Evolutionary conservation across 2,329 filamentous ascomycete species (phyloP), one percentile per base, ranked within the genome.

Genomic region (Claviceps sp.): DNA sequence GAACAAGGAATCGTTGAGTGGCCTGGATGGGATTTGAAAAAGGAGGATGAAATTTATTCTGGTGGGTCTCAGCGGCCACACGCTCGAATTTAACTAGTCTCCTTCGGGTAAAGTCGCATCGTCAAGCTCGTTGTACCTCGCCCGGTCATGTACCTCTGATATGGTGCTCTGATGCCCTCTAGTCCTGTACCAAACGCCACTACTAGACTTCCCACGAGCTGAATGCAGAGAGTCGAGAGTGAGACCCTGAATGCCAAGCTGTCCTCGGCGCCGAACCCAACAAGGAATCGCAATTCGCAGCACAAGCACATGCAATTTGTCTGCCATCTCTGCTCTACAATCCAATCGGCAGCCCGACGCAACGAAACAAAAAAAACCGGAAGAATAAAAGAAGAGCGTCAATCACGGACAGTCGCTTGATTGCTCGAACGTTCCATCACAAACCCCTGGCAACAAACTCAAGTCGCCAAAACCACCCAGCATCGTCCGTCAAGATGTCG

Each of bases 401-500:
- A 34, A 34, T 34, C 29, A 34, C 29, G 29, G 29, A 34, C 29
- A 11, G 29, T 34, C 2, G 29, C 8, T 4, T 4, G 8, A 9
- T 34, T 4, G 9, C 29, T 34, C 29, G 9, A 34, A 42, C 45
- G n/a, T 13, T 6, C 5, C 4, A 14, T 20, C n/a, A 26, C 16
- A 2, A 38, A 14, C 38, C 8, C 36, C 42, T 8, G 16, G 11
- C n/a, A 13, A 23, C 29, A 4, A 11, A 34, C 3, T 34, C 29
- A 34, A 34, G 29, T 34, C 9, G 9, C 29, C 29, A 8, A 34
- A 50, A n/a, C 34, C 47, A 5, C 34, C 22, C 17, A 20, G 7
- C 2, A 20, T 42, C 37, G 42, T 51, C 52, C 54, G 64, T 57
- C 47, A 34, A 34, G 29, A 67, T 86, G 64, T 85, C 88, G 55